Conservation (phyloP, 257 asterid genomes). For the Ophiorrhiza pumila region DNA sequence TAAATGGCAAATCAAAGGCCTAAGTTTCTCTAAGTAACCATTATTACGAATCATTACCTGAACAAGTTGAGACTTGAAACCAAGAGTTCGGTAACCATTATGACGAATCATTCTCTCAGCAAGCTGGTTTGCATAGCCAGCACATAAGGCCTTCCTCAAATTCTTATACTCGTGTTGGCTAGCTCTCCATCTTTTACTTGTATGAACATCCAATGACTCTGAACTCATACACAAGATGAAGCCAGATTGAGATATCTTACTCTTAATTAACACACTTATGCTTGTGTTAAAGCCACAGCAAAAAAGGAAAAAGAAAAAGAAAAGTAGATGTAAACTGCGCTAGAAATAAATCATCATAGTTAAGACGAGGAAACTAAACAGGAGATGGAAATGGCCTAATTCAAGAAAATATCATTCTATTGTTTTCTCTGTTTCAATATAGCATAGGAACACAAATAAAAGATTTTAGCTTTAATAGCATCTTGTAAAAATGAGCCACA, state of each 20-base stretch:
- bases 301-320: neutral
- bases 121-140: conserved; percentile 86
- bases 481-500: neutral
- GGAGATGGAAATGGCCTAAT: neutral
- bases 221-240: conserved; percentile 11
- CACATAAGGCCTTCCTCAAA: conserved; percentile 81
- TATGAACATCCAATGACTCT: conserved; percentile 69
- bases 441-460: neutral
- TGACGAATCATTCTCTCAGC: conserved; percentile 94
- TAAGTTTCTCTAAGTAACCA: neutral
- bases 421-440: too few relatives aligned
- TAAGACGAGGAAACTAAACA: neutral
- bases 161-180: conserved; percentile 52
- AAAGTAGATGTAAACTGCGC: neutral
- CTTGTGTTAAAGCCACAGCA: neutral
- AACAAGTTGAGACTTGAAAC: conserved; percentile 85
- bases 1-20: neutral
- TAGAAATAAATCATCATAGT: neutral
- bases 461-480: neutral
- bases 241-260: neutral
- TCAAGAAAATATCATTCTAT: neutral
- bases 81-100: conserved; percentile 81
- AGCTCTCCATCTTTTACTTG: conserved; percentile 50
- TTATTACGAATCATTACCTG: conserved; percentile 49
- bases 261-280: neutral